These are phyloP conservation scores for Plenodomus tracheiphilus DNA, from an alignment of 2,329 filamentous ascomycete genomes.

Conservation along the genomic window DNA sequence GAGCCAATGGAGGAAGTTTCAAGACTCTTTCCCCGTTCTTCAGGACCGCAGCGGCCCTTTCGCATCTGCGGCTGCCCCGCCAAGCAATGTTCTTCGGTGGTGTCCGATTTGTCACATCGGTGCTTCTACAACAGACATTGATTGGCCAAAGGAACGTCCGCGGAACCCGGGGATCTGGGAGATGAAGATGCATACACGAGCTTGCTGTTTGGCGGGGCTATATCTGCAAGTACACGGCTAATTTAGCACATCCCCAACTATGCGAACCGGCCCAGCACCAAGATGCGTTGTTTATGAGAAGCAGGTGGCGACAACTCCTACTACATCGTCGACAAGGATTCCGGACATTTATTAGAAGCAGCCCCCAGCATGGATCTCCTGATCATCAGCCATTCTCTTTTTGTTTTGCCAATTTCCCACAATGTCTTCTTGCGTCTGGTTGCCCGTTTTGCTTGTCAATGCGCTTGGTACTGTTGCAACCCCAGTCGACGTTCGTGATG, in stretches of 20 bases:
- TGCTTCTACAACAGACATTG: not conserved
- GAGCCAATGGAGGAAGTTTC: too few species aligned
- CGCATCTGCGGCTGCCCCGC: not conserved
- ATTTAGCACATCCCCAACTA: not conserved
- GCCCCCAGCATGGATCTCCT: not conserved
- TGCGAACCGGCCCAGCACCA: not conserved
- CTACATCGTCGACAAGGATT: not conserved
- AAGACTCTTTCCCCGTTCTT: not conserved
- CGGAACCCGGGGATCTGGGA: not conserved
- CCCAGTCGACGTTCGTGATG: conserved; percentile 5
- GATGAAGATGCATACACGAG: not conserved
- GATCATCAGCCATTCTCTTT: not conserved
- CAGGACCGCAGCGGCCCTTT: not conserved
- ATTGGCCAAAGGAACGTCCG: not conserved
- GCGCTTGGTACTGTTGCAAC: conserved; percentile 5
- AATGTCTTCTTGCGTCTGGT: conserved; percentile 6
- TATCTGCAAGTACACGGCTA: not conserved
- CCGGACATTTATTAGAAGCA: not conserved
- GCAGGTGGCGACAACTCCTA: not conserved
- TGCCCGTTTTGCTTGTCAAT: conserved; percentile 3
- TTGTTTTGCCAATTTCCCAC: not conserved
- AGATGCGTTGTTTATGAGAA: not conserved
- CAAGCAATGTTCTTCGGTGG: not conserved
- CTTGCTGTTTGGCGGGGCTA: not conserved
- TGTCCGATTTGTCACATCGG: not conserved